Conservation (phyloP, 768 basidiomycete genomes). For the Suillus occidentalis region DNA sequence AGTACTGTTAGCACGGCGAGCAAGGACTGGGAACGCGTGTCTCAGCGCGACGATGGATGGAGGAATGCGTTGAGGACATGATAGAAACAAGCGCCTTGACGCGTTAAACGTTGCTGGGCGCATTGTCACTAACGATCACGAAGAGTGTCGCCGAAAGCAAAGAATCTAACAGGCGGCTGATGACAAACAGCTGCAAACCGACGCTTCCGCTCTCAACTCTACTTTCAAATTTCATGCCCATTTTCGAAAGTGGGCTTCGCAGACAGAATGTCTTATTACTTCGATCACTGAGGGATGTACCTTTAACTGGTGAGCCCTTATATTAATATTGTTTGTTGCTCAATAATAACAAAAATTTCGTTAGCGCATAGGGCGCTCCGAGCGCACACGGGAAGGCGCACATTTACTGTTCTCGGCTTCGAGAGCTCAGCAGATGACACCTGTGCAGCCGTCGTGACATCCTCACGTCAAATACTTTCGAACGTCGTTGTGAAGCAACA, state of each 20-base stretch:
- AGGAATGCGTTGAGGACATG: not conserved
- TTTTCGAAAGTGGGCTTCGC: slow-evolving; percentile 1
- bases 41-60: not conserved
- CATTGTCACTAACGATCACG: not conserved
- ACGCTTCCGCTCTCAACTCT: no score
- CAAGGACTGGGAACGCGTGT: not conserved
- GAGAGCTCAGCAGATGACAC: slow-evolving; percentile 95
- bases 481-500: slow-evolving; percentile 89
- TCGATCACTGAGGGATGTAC: not conserved
- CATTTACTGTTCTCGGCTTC: slow-evolving; percentile 69
- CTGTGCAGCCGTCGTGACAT: slow-evolving; percentile 83
- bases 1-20: slow-evolving; percentile 16
- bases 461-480: slow-evolving; percentile 65
- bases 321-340: not conserved
- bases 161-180: no score
- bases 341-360: no score
- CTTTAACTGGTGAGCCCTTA: not conserved
- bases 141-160: not conserved
- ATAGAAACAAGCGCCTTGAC: not conserved
- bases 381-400: slow-evolving; percentile 8
- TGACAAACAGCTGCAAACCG: not conserved
- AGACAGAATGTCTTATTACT: not conserved
- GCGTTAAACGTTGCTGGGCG: not conserved
- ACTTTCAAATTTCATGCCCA: slow-evolving; percentile 2
- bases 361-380: not conserved